Base-by-base conservation (phyloP, 2,329 filamentous ascomycete species). In the Metarhizium humberi region DNA sequence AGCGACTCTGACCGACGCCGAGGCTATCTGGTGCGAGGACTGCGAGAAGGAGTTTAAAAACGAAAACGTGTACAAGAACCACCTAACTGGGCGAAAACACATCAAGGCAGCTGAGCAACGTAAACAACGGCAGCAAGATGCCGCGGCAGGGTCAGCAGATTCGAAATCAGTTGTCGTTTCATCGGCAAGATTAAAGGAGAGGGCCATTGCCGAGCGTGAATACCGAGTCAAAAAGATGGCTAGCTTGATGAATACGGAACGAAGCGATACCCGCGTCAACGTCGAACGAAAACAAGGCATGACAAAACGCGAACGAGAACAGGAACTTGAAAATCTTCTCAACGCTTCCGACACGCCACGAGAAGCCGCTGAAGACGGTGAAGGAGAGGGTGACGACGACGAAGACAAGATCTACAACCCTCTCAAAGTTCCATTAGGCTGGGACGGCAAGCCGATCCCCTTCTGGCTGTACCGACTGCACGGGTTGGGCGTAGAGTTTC, bases 401-500 rank as follows among this genome's bases (percentile, higher is more conserved):
- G 89, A 92, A 47, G 91, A 96, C 60, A 92, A 86, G 67, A 88
- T 97, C 57, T 96, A 97, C 78, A 99, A 99, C 69, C 94, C 94
- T 0, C 80, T 99, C 61, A 99, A 99, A 68, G 79, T 99, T 2
- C 94, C 94, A 0, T 79, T 99, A 7, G 92, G 90, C 2, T 99
- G 95, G 95, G 94, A 99, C 62, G 94, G 95, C 63, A 99, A 99
- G 68, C 94, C 95, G 0, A 99, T 99, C 64, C 94, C 95, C 0
- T 99, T 94, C 76, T 99, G 94, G 94, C 80, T 99, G 16, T 99
- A 97, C 78, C 94, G 96, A 63, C 79, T 99, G 16, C 94, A 99
- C 67, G 94, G 94, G 1, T 76, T 99, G 30, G 94, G 94, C 8
- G 91, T 96, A 13, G 94, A 99, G 64, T 96, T 96, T 62, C 80